Evolutionary conservation across 2,329 filamentous ascomycete genomes (phyloP).

Genomic region (Microascus cirrosus): DNA sequence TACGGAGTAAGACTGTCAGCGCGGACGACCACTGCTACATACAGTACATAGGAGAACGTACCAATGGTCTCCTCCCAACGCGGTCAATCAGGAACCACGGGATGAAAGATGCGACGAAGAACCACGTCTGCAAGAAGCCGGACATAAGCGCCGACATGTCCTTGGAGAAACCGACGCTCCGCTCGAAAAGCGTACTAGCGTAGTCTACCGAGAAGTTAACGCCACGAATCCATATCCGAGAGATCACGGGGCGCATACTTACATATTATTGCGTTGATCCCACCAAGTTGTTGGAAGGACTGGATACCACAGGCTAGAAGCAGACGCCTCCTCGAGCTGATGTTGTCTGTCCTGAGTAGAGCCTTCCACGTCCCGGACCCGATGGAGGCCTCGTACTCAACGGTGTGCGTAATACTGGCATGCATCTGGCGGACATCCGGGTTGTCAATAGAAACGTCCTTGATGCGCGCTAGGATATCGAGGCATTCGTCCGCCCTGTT

Average conservation of each 20-base stretch:
- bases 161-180: slow-evolving; percentile 26
- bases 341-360: slow-evolving; percentile 18
- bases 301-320: slow-evolving; percentile 20
- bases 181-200: slow-evolving; percentile 31
- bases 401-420: slow-evolving; percentile 18
- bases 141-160: slow-evolving; percentile 37
- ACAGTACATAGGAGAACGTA: slow-evolving; percentile 8
- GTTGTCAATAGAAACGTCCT: slow-evolving; percentile 10
- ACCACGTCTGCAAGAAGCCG: slow-evolving; percentile 38
- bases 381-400: slow-evolving; percentile 19
- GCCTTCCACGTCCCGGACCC: slow-evolving; percentile 17
- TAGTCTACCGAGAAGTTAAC: slow-evolving; percentile 20
- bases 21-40: background rate
- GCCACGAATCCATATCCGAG: background rate
- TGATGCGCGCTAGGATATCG: slow-evolving; percentile 24
- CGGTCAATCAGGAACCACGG: slow-evolving; percentile 35
- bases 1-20: slow-evolving; percentile 5
- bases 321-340: slow-evolving; percentile 18
- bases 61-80: slow-evolving; percentile 29
- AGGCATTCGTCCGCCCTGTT: slow-evolving; percentile 23
- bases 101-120: slow-evolving; percentile 26
- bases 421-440: slow-evolving; percentile 14
- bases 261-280: slow-evolving; percentile 37
- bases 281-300: slow-evolving; percentile 30
- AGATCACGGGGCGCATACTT: background rate